A percentile compares a stretch with the other conserved stretches of the same genome.
Conservation (phyloP, 148 eudicot species). For the Dianthus caryophyllus region DNA sequence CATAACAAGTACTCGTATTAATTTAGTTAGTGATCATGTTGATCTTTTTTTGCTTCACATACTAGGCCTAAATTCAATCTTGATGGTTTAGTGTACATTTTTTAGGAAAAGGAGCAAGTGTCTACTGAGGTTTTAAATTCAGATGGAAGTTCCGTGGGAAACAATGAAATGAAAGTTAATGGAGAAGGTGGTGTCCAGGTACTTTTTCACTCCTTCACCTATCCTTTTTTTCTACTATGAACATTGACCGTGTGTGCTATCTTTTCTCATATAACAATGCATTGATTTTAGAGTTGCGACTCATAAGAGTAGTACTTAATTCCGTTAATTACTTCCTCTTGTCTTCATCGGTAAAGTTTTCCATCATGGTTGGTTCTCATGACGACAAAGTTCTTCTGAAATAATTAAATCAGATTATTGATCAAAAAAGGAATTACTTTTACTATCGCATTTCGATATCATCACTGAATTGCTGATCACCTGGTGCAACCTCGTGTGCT, state of each 20-base stretch:
- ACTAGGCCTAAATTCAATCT: constrained; percentile 5
- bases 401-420: too few species aligned
- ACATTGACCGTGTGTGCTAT: neutral
- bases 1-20: constrained; percentile 28
- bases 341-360: too few species aligned
- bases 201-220: constrained; percentile 3
- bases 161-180: constrained; percentile 29
- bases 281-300: too few species aligned
- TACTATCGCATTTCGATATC: too few species aligned
- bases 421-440: too few species aligned
- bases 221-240: neutral
- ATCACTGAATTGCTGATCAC: neutral
- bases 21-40: neutral
- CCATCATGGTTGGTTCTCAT: too few species aligned
- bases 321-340: too few species aligned
- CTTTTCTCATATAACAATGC: too few species aligned
- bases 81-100: constrained; percentile 16
- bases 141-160: constrained; percentile 22
- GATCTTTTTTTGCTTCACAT: neutral
- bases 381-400: too few species aligned
- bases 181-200: constrained; percentile 51
- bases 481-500: neutral
- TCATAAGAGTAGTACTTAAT: neutral
- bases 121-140: constrained; percentile 31
- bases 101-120: constrained; percentile 36